Base-by-base conservation (phyloP, 345 rosid genomes). In the Gossypium ekmanianum region DNA sequence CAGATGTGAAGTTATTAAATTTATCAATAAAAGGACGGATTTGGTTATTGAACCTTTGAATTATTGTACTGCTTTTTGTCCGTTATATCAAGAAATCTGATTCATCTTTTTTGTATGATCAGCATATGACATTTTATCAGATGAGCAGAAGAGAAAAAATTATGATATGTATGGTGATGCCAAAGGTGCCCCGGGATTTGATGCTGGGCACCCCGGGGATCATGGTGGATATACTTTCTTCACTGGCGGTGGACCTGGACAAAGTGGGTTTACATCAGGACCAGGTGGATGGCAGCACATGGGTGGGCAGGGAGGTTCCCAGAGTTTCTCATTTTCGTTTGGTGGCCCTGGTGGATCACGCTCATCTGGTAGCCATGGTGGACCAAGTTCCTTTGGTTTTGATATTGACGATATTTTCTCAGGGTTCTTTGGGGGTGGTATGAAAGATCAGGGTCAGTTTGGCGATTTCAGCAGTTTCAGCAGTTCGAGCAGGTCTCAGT, bases 71-170 rank as follows among this genome's bases (percentile, higher is more conserved):
- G 6, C 27, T 55, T 58, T 7, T 71, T 48, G 41, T 66, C 43
- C 70, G 62, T 34, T 62, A 2, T 24, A 2, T 24, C 51, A 11
- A n/a, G 68, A 73, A 29, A 52, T 26, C 59, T 73, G 16, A 72
- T 77, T 64, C 55, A 0, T 70, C 27, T 14, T 74, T 41, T 62
- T 78, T 82, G 71, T 80, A 78, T 76, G 20, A 79, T 76, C 89
- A 95, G 97, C 99, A 10, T 95, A 95, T 81, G 99, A 95, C 75
- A 88, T 95, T 71, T 84, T 93, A 74, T 91, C 97, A 43, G 97
- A 95, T 65, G 93, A 95, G 80, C 86, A 89, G 81, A 95, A 91
- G 86, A 87, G 89, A 75, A 95, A 91, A 82, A 90, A 91, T 75
- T 93, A 91, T 82, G 97, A 95, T 71, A 77, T 89, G 66, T 90